These are phyloP conservation scores for Aristolochia contorta DNA, from an alignment of 164 flowering plant species.

Conservation along the genomic window DNA sequence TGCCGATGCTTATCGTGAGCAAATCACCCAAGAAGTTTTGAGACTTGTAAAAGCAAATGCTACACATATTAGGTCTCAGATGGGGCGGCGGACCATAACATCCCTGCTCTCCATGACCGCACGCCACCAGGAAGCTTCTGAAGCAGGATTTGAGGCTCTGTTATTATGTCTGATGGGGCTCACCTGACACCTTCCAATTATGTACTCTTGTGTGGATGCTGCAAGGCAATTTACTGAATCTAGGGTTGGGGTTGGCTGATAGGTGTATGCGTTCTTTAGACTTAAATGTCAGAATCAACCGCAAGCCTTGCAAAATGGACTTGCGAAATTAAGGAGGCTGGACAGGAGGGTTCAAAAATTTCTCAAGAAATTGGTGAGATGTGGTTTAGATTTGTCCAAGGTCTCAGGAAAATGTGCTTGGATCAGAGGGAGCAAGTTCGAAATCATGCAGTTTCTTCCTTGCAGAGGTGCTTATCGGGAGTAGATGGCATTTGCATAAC, in stretches of 20 bases:
- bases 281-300: conserved; percentile 29
- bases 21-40: conserved; percentile 32
- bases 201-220: conserved; percentile 27
- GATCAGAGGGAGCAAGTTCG: conserved; percentile 38
- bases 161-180: conserved; percentile 29
- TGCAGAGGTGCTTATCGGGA: conserved; percentile 24
- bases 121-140: conserved; percentile 36
- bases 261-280: conserved; percentile 29
- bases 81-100: conserved; percentile 35
- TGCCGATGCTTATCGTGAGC: conserved; percentile 39
- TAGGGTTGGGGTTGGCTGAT: conserved; percentile 20
- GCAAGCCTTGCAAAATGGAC: conserved; percentile 23
- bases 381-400: conserved; percentile 32
- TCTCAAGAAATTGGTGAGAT: conserved; percentile 30
- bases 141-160: conserved; percentile 33
- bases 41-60: conserved; percentile 35
- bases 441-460: conserved; percentile 21
- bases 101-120: conserved; percentile 35
- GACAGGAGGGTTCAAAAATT: conserved; percentile 18
- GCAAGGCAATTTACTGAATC: conserved; percentile 37
- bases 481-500: conserved; percentile 21
- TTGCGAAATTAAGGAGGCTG: conserved; percentile 19
- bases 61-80: conserved; percentile 27
- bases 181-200: conserved; percentile 28
- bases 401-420: conserved; percentile 27